These are phyloP conservation scores for Neolecta irregularis DNA, from an alignment of 1,139 yeast genomes.

Conservation along the genomic window DNA sequence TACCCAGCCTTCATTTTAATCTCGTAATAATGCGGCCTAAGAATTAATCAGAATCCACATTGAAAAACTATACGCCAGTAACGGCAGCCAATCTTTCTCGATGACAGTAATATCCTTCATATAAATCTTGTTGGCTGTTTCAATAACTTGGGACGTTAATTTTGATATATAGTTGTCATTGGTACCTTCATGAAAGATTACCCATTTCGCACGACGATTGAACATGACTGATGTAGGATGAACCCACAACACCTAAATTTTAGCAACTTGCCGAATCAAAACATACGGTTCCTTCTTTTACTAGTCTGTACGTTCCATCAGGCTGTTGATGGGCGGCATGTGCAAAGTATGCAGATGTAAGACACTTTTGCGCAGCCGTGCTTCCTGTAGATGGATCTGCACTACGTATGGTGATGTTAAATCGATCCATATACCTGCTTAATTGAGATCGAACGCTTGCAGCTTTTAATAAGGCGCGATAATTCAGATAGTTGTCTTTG, in stretches of 20 bases:
- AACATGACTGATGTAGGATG: constrained; percentile 17
- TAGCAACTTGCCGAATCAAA: neutral
- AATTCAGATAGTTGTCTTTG: constrained; percentile 58
- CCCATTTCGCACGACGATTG: constrained; percentile 15
- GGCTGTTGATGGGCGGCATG: constrained; percentile 16
- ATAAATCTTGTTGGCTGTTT: constrained; percentile 13
- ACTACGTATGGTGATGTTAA: constrained; percentile 7
- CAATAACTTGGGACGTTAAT: too few species aligned
- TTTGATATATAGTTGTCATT: too few species aligned
- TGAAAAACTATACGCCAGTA: constrained; percentile 12
- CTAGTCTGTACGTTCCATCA: constrained; percentile 16
- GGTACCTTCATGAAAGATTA: constrained; percentile 14
- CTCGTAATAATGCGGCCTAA: too few species aligned
- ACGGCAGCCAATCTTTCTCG: constrained; percentile 16
- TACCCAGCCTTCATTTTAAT: too few species aligned
- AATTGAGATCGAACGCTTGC: constrained; percentile 58
- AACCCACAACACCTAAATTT: constrained; percentile 11
- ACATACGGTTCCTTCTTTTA: constrained; percentile 6
- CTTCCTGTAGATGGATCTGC: constrained; percentile 2
- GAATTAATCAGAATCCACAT: too few species aligned
- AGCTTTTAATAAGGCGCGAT: constrained; percentile 57
- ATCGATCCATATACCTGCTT: constrained; percentile 49
- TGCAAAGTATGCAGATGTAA: constrained; percentile 15
- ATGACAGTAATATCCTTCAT: constrained; percentile 14
- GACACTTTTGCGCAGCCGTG: constrained; percentile 12